phyloP scores from a whole-genome alignment of 495 filamentous ascomycete genomes.

The Neurospora cerealis region DNA sequence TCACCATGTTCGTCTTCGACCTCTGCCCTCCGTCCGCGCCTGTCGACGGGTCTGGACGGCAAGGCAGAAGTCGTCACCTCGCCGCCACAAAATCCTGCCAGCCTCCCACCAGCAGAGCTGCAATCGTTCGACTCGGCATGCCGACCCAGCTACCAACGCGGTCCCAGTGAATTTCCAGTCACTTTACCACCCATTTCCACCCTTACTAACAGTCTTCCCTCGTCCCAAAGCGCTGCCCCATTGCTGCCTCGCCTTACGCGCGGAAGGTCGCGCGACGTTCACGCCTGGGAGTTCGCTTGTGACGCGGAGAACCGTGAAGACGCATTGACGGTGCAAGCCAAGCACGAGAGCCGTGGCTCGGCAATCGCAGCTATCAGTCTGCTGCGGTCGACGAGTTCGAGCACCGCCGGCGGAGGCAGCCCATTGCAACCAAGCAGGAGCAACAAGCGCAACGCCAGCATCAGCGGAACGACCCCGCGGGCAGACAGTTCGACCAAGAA shows the following conservation, averaged over 20 bases:
- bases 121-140: conserved; percentile 43
- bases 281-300: conserved; percentile 76
- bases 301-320: conserved; percentile 58
- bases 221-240: conserved; percentile 30
- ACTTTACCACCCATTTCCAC: conserved; percentile 42
- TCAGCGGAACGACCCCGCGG: conserved; percentile 34
- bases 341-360: conserved; percentile 62
- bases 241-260: conserved; percentile 35
- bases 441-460: conserved; percentile 49
- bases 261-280: conserved; percentile 71
- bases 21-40: conserved; percentile 49
- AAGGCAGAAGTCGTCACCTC: conserved; percentile 68
- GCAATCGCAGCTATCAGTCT: conserved; percentile 62
- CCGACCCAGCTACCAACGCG: conserved; percentile 40
- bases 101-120: conserved; percentile 17
- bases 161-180: conserved; percentile 41
- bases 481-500: conserved; percentile 45
- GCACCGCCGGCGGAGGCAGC: conserved; percentile 25
- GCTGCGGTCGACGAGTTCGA: conserved; percentile 55
- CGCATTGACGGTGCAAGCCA: conserved; percentile 59
- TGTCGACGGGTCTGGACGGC: conserved; percentile 59
- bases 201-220: conserved; percentile 48
- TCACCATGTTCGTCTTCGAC: conserved; percentile 23
- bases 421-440: conserved; percentile 37
- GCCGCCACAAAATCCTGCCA: conserved; percentile 33